Evolutionary conservation across 352 stramenopile genomes (phyloP), one percentile per base, ranked within the genome.

Genomic region (Globisporangium iwayamae): DNA sequence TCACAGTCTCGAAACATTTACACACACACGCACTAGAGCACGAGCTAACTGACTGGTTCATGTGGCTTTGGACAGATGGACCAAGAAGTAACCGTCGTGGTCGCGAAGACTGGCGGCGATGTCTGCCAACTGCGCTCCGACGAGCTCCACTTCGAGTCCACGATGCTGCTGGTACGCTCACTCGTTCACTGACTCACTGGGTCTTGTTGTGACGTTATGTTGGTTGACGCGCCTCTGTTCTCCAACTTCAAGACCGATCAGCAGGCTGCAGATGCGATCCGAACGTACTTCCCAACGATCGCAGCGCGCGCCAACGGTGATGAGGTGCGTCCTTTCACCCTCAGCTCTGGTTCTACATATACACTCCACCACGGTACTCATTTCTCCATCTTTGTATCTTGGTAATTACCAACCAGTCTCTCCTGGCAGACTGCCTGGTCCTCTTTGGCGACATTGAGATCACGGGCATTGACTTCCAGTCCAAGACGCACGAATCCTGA

Each of bases 221-320:
- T 43, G 38, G 38, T 43, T 11, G 7, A 3, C 38, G n/a, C 38
- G 59, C 3, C 16, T 61, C 28, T 16, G n/a, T n/a, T n/a, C n/a
- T n/a, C n/a, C n/a, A n/a, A n/a, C n/a, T n/a, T n/a, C n/a, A 53
- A 90, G 81, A 89, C 69, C 2, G 81, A 90, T 62, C 66, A 59
- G n/a, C 83, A 79, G 48, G 81, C 81, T 28, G 74, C 76, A 0
- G 70, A 75, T 52, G 79, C 81, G 4, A 83, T 90, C 30, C 70
- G 73, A 55, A 81, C 60, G 46, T 89, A 89, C 67, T 90, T 90
- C 61, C 81, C 81, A 36, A 72, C 70, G 47, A 85, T 90, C 63
- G 79, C 74, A 50, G 72, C 77, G 51, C 73, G 72, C 34, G 77
- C 71, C 7, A 54, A 70, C n/a, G 67, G 76, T 57, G 63, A 86